phyloP scores from a whole-genome alignment of 2,329 filamentous ascomycete species.

The Nemania bipapillata region DNA sequence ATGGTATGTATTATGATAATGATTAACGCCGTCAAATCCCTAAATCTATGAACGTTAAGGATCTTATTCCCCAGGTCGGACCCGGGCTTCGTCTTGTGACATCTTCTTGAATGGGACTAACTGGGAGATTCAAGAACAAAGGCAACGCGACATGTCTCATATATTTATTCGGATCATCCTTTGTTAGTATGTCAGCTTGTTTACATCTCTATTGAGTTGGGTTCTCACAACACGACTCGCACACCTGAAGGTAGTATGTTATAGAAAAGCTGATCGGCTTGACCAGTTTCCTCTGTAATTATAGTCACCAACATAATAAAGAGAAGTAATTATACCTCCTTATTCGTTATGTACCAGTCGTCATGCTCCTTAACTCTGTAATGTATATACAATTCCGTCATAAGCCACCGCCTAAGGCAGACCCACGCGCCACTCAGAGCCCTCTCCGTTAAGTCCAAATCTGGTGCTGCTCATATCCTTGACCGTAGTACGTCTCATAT shows the following conservation, averaged over 20 bases:
- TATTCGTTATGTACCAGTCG: not conserved
- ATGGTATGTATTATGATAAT: too few relatives aligned
- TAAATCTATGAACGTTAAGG: not conserved
- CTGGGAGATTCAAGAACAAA: not conserved
- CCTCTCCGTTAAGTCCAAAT: conserved; percentile 53
- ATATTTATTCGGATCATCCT: not conserved
- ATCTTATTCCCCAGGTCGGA: not conserved
- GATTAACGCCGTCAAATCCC: not conserved
- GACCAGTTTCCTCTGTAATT: too few relatives aligned
- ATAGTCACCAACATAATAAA: too few relatives aligned
- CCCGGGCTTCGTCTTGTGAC: not conserved
- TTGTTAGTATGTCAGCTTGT: not conserved
- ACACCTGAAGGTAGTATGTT: too few relatives aligned
- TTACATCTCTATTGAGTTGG: too few relatives aligned
- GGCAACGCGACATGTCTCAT: not conserved
- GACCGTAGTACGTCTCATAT: conserved; percentile 67
- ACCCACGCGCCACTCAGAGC: conserved; percentile 27
- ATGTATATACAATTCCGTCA: not conserved
- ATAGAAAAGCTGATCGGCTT: too few relatives aligned
- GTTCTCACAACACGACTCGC: too few relatives aligned
- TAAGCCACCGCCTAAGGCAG: not conserved
- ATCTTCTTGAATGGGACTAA: not conserved
- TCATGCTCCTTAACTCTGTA: not conserved
- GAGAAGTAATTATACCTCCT: too few relatives aligned
- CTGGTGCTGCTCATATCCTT: conserved; percentile 57